Conservation (phyloP, 1,284 basidiomycete genomes). For the Puccinia coronata region DNA sequence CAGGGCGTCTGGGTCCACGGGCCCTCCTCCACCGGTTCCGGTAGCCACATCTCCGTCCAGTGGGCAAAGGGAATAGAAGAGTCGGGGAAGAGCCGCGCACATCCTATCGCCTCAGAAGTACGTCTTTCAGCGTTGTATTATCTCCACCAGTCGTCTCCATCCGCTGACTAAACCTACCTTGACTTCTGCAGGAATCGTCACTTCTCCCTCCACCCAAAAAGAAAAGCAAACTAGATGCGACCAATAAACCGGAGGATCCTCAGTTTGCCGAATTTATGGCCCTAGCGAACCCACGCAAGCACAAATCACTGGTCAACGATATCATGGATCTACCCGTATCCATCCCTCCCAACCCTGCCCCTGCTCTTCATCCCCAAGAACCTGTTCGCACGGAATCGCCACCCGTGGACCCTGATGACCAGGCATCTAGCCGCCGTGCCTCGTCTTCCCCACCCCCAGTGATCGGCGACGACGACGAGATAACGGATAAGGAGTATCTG, state of each 20-base stretch:
- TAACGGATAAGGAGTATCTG: conserved; percentile 59
- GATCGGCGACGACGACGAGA: conserved; percentile 51
- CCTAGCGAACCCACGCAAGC: conserved; percentile 18
- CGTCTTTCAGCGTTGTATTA: neutral
- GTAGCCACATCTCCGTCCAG: conserved; percentile 66
- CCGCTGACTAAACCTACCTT: neutral
- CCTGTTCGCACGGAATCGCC: neutral
- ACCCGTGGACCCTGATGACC: neutral
- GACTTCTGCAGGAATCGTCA: conserved; percentile 37
- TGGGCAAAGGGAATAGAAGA: conserved; percentile 37
- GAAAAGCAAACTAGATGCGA: neutral
- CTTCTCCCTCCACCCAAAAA: neutral
- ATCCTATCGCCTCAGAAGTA: neutral
- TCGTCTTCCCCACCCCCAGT: conserved; percentile 18
- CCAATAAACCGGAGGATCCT: conserved; percentile 10
- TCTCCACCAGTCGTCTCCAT: neutral
- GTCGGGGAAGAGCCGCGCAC: neutral
- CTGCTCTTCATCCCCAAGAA: neutral
- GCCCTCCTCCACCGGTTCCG: conserved; percentile 69
- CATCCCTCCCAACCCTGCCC: conserved; percentile 39
- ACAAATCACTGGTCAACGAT: conserved; percentile 35
- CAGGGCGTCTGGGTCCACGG: conserved; percentile 69
- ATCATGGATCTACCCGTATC: conserved; percentile 18
- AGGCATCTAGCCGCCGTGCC: neutral
- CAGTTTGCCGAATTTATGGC: conserved; percentile 35